Evolutionary conservation across 495 filamentous ascomycete genomes (phyloP).

Genomic region (Penicillium bialowiezense): DNA sequence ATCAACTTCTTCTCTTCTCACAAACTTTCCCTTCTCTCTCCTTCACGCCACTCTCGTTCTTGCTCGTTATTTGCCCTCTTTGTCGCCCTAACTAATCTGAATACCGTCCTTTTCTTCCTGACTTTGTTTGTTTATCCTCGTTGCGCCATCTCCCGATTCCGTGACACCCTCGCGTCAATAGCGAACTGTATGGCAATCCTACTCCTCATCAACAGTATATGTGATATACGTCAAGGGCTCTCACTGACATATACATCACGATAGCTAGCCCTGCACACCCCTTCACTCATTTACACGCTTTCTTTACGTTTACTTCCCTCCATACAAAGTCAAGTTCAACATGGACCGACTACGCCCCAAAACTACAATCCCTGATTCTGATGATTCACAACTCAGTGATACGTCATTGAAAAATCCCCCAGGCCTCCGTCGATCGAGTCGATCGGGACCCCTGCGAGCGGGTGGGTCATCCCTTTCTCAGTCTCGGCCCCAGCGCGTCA

Average conservation of each 20-base stretch:
- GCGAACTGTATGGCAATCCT: no score
- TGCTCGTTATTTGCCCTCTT: neutral
- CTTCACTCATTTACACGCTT: no score
- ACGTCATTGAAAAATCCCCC: conserved; percentile 19
- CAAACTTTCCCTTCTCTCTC: conserved; percentile 5
- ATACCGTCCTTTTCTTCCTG: no score
- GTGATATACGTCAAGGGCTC: no score
- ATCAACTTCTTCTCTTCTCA: neutral
- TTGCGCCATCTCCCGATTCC: no score
- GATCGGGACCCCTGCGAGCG: conserved; percentile 22
- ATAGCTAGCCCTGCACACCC: no score
- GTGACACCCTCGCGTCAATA: no score
- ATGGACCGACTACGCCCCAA: conserved; percentile 13
- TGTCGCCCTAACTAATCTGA: neutral
- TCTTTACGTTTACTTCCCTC: no score
- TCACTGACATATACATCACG: no score
- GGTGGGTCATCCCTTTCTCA: conserved; percentile 22
- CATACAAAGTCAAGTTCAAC: no score
- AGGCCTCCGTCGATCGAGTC: conserved; percentile 17
- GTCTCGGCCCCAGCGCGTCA: conserved; percentile 13
- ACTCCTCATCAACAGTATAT: no score
- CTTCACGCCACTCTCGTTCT: neutral
- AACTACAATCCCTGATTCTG: conserved; percentile 21
- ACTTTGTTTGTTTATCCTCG: no score
- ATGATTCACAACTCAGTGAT: conserved; percentile 15